A percentile compares a stretch with the other conserved stretches of the same genome.
phyloP scores from a whole-genome alignment of 2,329 filamentous ascomycete species.

The Colletotrichum echinochloae region DNA sequence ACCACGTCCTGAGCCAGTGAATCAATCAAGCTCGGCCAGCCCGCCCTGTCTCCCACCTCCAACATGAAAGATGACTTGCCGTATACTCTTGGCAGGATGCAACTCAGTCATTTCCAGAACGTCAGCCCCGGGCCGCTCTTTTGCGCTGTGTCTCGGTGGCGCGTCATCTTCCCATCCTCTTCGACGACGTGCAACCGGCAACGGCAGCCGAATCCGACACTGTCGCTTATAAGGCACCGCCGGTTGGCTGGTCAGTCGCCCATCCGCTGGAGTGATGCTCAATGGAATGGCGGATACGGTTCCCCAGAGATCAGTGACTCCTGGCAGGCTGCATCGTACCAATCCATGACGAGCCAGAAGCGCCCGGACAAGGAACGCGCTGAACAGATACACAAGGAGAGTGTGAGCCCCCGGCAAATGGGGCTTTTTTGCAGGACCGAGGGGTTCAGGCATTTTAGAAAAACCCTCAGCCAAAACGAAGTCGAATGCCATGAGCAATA shows the following conservation, averaged over 20 bases:
- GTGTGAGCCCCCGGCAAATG: neutral
- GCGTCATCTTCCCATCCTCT: neutral
- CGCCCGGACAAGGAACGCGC: neutral
- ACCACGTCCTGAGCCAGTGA: constrained; percentile 30
- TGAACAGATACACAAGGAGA: neutral
- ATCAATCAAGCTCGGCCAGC: constrained; percentile 11
- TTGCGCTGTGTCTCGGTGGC: constrained; percentile 3
- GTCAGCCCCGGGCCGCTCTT: constrained; percentile 3
- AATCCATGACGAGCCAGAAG: constrained; percentile 3
- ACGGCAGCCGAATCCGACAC: constrained; percentile 7
- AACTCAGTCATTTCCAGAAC: constrained; percentile 34
- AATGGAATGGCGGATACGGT: constrained; percentile 6
- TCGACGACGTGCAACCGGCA: neutral
- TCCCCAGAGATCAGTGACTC: constrained; percentile 31
- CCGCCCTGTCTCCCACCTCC: neutral
- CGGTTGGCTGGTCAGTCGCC: constrained; percentile 10
- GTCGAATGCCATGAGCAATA: neutral
- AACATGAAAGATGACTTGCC: neutral
- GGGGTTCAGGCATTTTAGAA: neutral
- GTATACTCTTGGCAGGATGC: constrained; percentile 26
- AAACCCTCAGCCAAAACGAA: neutral
- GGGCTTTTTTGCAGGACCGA: constrained; percentile 1
- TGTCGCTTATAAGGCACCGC: constrained; percentile 10
- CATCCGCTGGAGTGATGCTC: neutral
- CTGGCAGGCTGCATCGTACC: constrained; percentile 25